phyloP scores from a whole-genome alignment of 75 land plant species.

The Gnetum montanum region DNA sequence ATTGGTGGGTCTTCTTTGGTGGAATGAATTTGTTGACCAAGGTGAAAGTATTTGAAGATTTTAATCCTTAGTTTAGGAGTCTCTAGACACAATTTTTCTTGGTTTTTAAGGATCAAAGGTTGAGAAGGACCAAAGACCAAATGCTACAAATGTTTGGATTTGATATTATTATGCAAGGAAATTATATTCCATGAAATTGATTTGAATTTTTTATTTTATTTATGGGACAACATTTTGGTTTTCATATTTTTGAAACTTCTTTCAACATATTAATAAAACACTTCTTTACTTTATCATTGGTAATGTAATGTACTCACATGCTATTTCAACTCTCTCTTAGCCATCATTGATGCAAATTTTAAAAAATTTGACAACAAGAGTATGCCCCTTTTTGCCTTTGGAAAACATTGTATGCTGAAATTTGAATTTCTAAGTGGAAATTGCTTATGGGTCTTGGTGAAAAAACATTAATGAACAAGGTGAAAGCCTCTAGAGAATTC shows the following conservation, averaged over 20 bases:
- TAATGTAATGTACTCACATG: too few relatives aligned
- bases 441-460: background rate
- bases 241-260: too few relatives aligned
- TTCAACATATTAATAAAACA: too few relatives aligned
- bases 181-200: background rate
- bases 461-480: too few relatives aligned
- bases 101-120: background rate
- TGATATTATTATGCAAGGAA: background rate
- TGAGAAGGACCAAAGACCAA: too few relatives aligned
- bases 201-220: background rate
- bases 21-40: slow-evolving; percentile 95
- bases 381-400: background rate
- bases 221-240: background rate
- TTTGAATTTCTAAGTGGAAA: background rate
- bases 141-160: too few relatives aligned
- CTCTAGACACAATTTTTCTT: slow-evolving; percentile 7
- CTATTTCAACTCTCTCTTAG: too few relatives aligned
- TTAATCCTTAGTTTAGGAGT: slow-evolving; percentile 93
- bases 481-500: too few relatives aligned
- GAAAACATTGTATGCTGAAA: background rate
- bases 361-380: too few relatives aligned
- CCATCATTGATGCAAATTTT: too few relatives aligned
- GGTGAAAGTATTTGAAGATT: slow-evolving; percentile 98
- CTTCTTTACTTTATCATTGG: too few relatives aligned
- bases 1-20: slow-evolving; percentile 95